Conservation (phyloP, 805 yeast species). For the Starmera quercuum region DNA sequence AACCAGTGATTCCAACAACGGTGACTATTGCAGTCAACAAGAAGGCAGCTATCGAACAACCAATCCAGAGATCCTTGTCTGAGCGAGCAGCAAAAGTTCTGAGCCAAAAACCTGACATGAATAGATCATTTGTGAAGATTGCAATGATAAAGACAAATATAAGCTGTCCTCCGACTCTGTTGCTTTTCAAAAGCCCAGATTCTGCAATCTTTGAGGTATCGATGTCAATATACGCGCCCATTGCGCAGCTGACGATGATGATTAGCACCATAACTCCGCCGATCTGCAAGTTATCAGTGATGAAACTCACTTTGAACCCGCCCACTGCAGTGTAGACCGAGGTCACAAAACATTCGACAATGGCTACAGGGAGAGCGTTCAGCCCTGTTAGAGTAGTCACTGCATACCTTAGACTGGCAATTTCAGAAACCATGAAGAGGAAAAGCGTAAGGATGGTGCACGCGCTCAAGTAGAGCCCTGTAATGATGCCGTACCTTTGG, state of each 20-base stretch:
- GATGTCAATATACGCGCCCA: constrained; percentile 60
- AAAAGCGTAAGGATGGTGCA: constrained; percentile 82
- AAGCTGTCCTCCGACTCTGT: constrained; percentile 82
- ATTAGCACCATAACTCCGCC: constrained; percentile 56
- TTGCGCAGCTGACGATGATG: constrained; percentile 67
- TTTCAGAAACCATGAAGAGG: constrained; percentile 80
- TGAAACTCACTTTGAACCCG: constrained; percentile 81
- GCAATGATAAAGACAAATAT: constrained; percentile 80
- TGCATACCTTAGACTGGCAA: constrained; percentile 73
- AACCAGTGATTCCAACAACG: constrained; percentile 75
- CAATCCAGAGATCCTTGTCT: constrained; percentile 67
- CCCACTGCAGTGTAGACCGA: constrained; percentile 83
- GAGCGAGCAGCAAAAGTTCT: constrained; percentile 85
- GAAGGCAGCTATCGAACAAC: constrained; percentile 68
- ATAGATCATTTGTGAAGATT: constrained; percentile 82
- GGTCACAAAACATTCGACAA: constrained; percentile 82
- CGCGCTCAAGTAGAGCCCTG: constrained; percentile 69
- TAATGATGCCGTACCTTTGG: constrained; percentile 62
- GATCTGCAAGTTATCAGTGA: constrained; percentile 87
- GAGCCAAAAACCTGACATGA: constrained; percentile 89
- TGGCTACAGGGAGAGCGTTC: constrained; percentile 71
- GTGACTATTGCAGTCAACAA: constrained; percentile 57
- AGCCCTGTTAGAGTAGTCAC: constrained; percentile 71
- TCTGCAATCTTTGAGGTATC: constrained; percentile 58
- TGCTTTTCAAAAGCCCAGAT: constrained; percentile 55